Conservation (phyloP, 768 basidiomycete species). For the Rhodotorula taiwanensis region DNA sequence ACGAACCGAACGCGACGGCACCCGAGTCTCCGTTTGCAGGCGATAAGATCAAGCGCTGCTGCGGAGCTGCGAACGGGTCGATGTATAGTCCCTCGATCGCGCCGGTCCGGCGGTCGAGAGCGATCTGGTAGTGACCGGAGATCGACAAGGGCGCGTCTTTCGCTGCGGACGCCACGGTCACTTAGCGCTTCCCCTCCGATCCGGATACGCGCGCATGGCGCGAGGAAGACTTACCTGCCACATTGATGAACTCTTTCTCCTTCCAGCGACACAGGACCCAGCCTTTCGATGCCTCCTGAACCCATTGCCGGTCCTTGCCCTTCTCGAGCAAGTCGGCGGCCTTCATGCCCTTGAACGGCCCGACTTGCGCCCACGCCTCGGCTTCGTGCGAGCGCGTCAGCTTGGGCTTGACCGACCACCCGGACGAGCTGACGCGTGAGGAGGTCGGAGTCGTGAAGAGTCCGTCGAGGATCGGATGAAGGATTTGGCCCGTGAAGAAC, state of each 20-base stretch:
- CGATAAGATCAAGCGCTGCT: conserved; percentile 14
- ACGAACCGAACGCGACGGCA: conserved; percentile 3
- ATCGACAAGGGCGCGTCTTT: conserved; percentile 33
- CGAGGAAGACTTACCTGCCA: conserved; percentile 14
- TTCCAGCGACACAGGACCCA: conserved; percentile 40
- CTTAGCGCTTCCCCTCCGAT: too few species aligned
- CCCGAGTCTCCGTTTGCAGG: background rate
- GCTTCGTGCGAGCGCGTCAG: conserved; percentile 22
- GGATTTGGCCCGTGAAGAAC: conserved; percentile 33
- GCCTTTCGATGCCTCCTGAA: conserved; percentile 17
- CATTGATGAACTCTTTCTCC: conserved; percentile 35
- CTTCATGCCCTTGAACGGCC: conserved; percentile 31
- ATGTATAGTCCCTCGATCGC: conserved; percentile 28
- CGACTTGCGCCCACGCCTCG: conserved; percentile 35
- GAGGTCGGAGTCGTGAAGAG: conserved; percentile 14
- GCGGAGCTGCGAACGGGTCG: conserved; percentile 14
- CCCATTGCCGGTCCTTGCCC: conserved; percentile 21
- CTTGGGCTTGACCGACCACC: conserved; percentile 2
- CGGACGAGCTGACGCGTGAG: background rate
- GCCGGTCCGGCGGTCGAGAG: conserved; percentile 32
- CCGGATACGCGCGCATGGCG: too few species aligned
- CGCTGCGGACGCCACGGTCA: background rate
- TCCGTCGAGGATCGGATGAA: conserved; percentile 27
- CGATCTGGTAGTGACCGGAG: conserved; percentile 36
- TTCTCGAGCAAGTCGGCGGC: conserved; percentile 21